Evolutionary conservation across 768 basidiomycete species (phyloP), one percentile per base, ranked within the genome.

Genomic region (Lepiota venenata): DNA sequence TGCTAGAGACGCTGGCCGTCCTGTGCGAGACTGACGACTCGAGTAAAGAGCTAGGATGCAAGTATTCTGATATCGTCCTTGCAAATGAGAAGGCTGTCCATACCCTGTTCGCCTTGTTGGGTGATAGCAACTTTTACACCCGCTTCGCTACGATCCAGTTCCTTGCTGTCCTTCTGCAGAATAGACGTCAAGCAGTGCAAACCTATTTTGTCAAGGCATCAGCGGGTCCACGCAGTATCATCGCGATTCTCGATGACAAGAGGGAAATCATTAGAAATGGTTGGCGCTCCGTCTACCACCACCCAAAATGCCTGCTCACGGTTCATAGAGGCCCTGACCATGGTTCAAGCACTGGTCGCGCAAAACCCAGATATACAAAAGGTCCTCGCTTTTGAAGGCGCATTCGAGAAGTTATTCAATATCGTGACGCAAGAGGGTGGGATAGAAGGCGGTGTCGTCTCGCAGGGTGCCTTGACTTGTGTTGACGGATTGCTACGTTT

Each of bases 281-380:
- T 92, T 64, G 57, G 84, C 69, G 16, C 27, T 2, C 22, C 4
- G 37, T 32, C 37, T 21, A n/a, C 21, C 48, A 29, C 6, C 4
- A 50, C 3, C 43, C 18, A 39, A 41, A 21, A 11, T 18, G 22
- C 4, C 43, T 36, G 20, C 18, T 58, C 22, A 55, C 22, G 32
- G 38, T 38, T 58, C 59, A 61, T 71, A 91, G 92, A 98, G 79
- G 87, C 85, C 20, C 83, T 97, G 37, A 76, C 84, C 14, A 83
- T 95, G 71, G 78, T 94, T 32, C 90, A 95, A 57, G 74, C 84
- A 4, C 75, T 99, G 12, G 83, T 89, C 36, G 83, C 84, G 0
- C 88, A 94, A 61, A 98, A 90, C 61, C 82, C 90, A 29, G 93
- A 98, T 66, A 91, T 99, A 35, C 96, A 98, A 65, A 98, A 98